Evolutionary conservation across 768 basidiomycete species (phyloP), one percentile per base, ranked within the genome.

Genomic region (Lactifluus echinatus): DNA sequence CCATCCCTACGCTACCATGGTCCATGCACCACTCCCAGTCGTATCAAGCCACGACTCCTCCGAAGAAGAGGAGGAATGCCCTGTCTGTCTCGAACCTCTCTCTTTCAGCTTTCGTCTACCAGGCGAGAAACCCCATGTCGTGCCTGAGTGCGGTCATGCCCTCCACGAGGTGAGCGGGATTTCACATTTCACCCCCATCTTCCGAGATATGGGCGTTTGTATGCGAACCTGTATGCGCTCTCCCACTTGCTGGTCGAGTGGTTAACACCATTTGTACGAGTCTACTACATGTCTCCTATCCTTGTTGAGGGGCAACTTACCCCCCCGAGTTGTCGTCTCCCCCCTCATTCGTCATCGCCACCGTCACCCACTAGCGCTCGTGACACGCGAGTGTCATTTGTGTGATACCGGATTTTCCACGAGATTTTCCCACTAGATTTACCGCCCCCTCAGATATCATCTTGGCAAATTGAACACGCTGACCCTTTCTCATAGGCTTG

Each of bases 61-160:
- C 15, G 85, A 89, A 23, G 88, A 91, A 53, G 93, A 94, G 66
- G 87, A 88, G 52, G 89, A 87, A 66, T 99, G 96, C 65, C 95
- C 95, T 12, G 92, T 99, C 64, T 99, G 95, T 72, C 85, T 96
- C 64, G 95, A 98, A 67, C 89, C 91, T 1, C 81, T 99, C 67
- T 87, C 86, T 67, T 93, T 93, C 71, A 87, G 85, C 71, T 96
- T 93, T 72, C 80, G 93, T 60, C 73, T 99, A 14, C 89, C 91
- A 0, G 96, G 96, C 8, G 96, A 99, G 75, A 97, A 94, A 68
- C 92, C 95, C 8, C 94, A 97, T 68, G 87, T 99, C 61, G 88
- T 96, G 45, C 95, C 96, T 29, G 91, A 94, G 68, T 99, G 96
- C 64, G 94, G 96, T 36, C 96, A 99, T 74, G 87, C 92, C 34